Percentiles rank a stretch among this genome's conserved stretches.
These are phyloP conservation scores for Stylonectria norvegica DNA, from an alignment of 2,329 filamentous ascomycete species.

Conservation along the genomic window DNA sequence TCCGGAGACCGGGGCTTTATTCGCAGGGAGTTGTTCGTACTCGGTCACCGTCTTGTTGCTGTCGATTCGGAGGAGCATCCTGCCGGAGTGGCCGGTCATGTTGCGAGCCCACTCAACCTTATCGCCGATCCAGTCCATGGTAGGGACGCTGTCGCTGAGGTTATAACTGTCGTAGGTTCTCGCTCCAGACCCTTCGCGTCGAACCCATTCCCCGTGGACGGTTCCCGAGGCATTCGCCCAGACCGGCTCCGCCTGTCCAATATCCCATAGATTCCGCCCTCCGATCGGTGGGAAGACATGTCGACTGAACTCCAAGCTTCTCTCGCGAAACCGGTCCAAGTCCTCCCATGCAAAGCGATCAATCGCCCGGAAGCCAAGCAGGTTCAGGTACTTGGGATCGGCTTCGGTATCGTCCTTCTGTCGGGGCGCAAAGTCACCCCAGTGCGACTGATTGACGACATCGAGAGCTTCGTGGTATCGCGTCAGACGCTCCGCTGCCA, in stretches of 20 bases:
- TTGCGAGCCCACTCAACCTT: constrained; percentile 71
- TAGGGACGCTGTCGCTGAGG: constrained; percentile 60
- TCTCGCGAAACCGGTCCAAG: constrained; percentile 61
- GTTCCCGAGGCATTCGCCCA: constrained; percentile 79
- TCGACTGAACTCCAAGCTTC: constrained; percentile 59
- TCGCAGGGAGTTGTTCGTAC: constrained; percentile 39
- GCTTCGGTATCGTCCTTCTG: constrained; percentile 19
- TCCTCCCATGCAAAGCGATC: constrained; percentile 79
- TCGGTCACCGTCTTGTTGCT: constrained; percentile 49
- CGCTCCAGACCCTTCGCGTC: constrained; percentile 47
- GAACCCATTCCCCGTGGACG: constrained; percentile 72
- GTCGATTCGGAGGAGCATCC: constrained; percentile 63
- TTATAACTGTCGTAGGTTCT: constrained; percentile 55
- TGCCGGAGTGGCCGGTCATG: constrained; percentile 69
- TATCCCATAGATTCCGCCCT: constrained; percentile 40
- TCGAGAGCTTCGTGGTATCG: constrained; percentile 51
- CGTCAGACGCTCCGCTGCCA: constrained; percentile 44
- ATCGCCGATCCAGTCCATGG: constrained; percentile 60
- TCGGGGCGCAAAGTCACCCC: constrained; percentile 57
- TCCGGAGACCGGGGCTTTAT: constrained; percentile 38
- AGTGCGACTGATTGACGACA: constrained; percentile 53
- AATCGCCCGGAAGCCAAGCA: constrained; percentile 71
- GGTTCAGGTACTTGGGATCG: constrained; percentile 57
- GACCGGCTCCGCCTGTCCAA: constrained; percentile 42
- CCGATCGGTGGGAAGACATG: constrained; percentile 46